phyloP scores from a whole-genome alignment of 2,329 filamentous ascomycete genomes.

The Colletotrichum euphorbiae region DNA sequence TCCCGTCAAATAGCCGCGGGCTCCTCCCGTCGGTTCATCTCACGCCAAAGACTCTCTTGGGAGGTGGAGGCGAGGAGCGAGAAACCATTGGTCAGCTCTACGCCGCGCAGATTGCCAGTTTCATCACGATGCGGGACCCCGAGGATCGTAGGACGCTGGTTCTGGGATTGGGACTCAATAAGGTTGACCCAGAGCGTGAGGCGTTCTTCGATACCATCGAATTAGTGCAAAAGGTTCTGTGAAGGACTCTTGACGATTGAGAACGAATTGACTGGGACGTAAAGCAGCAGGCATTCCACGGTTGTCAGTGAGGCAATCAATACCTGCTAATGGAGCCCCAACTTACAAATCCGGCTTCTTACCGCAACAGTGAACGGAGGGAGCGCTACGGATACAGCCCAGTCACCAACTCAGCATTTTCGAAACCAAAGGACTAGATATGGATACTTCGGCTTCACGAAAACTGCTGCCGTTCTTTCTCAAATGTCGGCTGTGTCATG shows the following conservation, averaged over 20 bases:
- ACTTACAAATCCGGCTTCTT: no score
- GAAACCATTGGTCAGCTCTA: conserved; percentile 90
- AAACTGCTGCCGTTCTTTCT: no score
- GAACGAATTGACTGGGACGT: neutral
- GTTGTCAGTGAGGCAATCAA: no score
- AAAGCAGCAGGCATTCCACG: no score
- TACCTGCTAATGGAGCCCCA: no score
- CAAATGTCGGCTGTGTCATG: no score
- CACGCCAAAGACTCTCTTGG: conserved; percentile 87
- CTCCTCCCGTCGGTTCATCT: conserved; percentile 82
- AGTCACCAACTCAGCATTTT: no score
- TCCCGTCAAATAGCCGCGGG: conserved; percentile 58
- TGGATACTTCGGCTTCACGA: no score
- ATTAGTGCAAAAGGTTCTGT: conserved; percentile 69
- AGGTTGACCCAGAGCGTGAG: conserved; percentile 62
- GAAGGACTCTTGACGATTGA: conserved; percentile 21
- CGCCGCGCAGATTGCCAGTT: conserved; percentile 88
- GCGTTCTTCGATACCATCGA: conserved; percentile 75
- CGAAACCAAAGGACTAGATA: no score
- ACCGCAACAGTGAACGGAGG: no score
- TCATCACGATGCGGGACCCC: conserved; percentile 77
- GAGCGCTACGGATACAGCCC: no score
- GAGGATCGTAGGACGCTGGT: conserved; percentile 71
- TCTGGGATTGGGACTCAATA: conserved; percentile 69
- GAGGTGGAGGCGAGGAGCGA: conserved; percentile 81